Conservation (phyloP, 768 basidiomycete genomes). For the Xerocomus brunneocitrinus region DNA sequence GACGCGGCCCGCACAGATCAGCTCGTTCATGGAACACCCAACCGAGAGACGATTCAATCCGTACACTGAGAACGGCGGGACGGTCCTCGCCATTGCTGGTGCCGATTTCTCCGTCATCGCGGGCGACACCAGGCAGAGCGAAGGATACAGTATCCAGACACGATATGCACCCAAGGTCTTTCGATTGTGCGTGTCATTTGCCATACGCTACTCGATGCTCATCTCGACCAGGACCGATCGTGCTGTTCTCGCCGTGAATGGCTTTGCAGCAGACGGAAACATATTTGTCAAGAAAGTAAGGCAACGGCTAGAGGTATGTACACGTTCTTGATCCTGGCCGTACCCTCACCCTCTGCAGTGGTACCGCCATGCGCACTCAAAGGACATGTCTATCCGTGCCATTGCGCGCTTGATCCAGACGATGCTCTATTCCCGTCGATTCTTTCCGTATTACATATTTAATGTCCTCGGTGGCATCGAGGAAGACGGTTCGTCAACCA, state of each 20-base stretch:
- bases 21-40: constrained; percentile 31
- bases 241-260: constrained; percentile 91
- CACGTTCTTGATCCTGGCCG: background rate
- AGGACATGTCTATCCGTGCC: constrained; percentile 93
- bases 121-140: constrained; percentile 93
- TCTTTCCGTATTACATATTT: constrained; percentile 98
- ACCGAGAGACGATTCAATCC: constrained; percentile 76
- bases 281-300: constrained; percentile 96
- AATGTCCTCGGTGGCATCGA: constrained; percentile 96
- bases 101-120: constrained; percentile 92
- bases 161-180: constrained; percentile 96
- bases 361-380: constrained; percentile 96
- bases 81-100: constrained; percentile 94
- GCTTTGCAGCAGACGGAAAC: constrained; percentile 96
- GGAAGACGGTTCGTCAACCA: constrained; percentile 73
- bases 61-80: constrained; percentile 91
- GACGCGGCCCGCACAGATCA: constrained; percentile 30
- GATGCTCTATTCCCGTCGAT: constrained; percentile 92
- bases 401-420: constrained; percentile 99
- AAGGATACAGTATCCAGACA: constrained; percentile 98
- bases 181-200: constrained; percentile 60
- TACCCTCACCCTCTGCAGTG: constrained; percentile 49
- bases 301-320: constrained; percentile 86
- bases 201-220: background rate
- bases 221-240: constrained; percentile 68